Percentiles rank a stretch among this genome's conserved stretches.
Evolutionary conservation across 108 stramenopile genomes (phyloP).

Genomic region (Nannochloropsis salina): DNA sequence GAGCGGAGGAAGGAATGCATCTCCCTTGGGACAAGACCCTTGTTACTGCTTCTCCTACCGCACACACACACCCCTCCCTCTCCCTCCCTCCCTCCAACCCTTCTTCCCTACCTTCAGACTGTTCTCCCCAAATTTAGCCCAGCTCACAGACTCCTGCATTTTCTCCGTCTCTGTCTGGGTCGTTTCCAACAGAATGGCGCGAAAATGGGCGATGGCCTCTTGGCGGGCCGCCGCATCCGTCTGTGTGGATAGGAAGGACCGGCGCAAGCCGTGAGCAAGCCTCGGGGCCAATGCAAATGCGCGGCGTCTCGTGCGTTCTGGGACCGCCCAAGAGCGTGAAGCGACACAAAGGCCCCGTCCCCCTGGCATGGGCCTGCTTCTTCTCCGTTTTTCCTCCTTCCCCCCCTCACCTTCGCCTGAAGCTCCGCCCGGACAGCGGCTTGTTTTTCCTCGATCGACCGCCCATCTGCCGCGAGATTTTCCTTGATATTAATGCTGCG

Average conservation of each 20-base stretch:
- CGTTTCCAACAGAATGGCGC: not conserved
- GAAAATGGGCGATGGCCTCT: not conserved
- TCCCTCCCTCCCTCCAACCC: not conserved
- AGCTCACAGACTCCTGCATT: slow-evolving; percentile 8
- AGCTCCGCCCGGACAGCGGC: not conserved
- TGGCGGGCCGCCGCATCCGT: not conserved
- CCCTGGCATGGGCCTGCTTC: not conserved
- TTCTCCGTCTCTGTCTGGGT: slow-evolving; percentile 8
- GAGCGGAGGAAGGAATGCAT: too few species aligned
- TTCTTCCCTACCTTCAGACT: not conserved
- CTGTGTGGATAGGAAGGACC: not conserved
- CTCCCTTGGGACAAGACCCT: not conserved
- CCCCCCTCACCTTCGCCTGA: slow-evolving; percentile 12
- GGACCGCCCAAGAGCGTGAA: too few species aligned
- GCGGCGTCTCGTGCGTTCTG: too few species aligned
- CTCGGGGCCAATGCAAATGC: too few species aligned
- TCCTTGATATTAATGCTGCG: not conserved
- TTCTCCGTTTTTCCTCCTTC: not conserved
- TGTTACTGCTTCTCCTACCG: not conserved
- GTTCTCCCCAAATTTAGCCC: not conserved
- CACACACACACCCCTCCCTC: not conserved
- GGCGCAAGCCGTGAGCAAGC: not conserved
- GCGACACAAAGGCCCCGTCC: too few species aligned
- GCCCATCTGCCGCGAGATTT: not conserved
- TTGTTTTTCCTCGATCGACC: not conserved